Evolutionary conservation across 2,329 filamentous ascomycete genomes (phyloP), one percentile per base, ranked within the genome.

Genomic region (Trichoderma simmonsii): DNA sequence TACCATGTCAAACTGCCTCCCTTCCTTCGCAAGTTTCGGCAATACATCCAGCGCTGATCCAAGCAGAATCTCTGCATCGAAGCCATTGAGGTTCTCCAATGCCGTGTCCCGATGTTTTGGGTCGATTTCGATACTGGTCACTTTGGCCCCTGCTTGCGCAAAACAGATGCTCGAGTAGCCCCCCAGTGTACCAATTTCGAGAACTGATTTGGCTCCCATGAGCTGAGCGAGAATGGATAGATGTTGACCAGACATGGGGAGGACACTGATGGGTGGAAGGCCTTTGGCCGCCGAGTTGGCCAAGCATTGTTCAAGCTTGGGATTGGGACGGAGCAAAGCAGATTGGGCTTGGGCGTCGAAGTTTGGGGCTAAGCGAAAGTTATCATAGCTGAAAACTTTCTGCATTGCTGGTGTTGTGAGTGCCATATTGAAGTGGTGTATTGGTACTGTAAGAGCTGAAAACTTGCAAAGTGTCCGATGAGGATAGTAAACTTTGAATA

Each of bases 1-100:
- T n/a, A 63, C 61, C 61, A 63, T 63, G 36, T 63, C 61, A 63
- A 63, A 63, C 26, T 63, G 61, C 24, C 21, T 63, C 24, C 61
- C 61, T 48, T 63, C 36, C 61, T 63, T 36, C 5, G 61, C 61
- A 48, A 63, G 61, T 26, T 48, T 63, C 36, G 61, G 61, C 18
- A 63, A 30, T 6, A 63, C 24, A 4, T 63, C 61, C 15, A 63
- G 34, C 24, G 61, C 61, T 8, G 61, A 39, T 21, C 61, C 61
- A 51, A 51, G n/a, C 43, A 51, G n/a, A 21, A 51, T 51, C 43
- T 51, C 43, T 21, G 4, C 43, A 51, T 51, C 43, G 43, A 51
- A 9, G 43, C 43, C 43, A 3, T 21, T 51, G 43, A 21, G 8
- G 12, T 51, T 51, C 43, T 51, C 43, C 43, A 51, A 21, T 21